Base-by-base conservation (phyloP, 2,329 filamentous ascomycete species). In the Hymenoscyphus occultus region DNA sequence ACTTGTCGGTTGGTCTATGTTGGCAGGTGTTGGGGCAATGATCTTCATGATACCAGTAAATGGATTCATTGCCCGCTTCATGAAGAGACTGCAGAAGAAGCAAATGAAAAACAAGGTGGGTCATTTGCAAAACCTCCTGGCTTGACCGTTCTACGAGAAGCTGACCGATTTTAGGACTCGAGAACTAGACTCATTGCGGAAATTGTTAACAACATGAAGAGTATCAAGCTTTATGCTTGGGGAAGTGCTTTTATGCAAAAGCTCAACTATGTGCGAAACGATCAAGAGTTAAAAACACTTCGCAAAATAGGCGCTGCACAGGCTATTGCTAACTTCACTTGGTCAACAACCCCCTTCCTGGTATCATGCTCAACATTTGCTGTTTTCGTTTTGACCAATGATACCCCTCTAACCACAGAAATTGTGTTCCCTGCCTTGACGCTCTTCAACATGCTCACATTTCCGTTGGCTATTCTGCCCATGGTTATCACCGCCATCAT, bases 131-230 rank as follows among this genome's bases (percentile, higher is more conserved):
- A 22, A 0, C 10, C 22, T 28, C 22, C n/a, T 54, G 19, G 19
- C 13, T 28, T 1, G 6, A 2, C 19, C 22, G 7, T 57, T 60
- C 48, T 6, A 2, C 12, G 54, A 42, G 28, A 39, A n/a, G 42
- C 59, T 61, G 54, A 63, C 10, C 39, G 14, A 57, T 35, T 39
- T 63, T 35, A 74, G 73, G 95, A 99, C 74, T 86, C 93, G 48
- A 87, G 95, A 74, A 97, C 93, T 58, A 87, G 94, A 60, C 80
- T 99, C 65, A 97, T 98, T 83, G 96, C 94, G 6, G 95, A 99
- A 78, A 99, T 99, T 70, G 83, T 99, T 74, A 97, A 96, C 82
- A 98, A 98, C 79, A 99, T 99, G 91, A 99, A 99, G 82, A 96
- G 93, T 76, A 95, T 99, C 81, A 99, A 99, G 80, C 86, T 99